A percentile compares a stretch with the other conserved stretches of the same genome.
Evolutionary conservation across 2,329 filamentous ascomycete species (phyloP).

Genomic region (Fusarium nelsonii): DNA sequence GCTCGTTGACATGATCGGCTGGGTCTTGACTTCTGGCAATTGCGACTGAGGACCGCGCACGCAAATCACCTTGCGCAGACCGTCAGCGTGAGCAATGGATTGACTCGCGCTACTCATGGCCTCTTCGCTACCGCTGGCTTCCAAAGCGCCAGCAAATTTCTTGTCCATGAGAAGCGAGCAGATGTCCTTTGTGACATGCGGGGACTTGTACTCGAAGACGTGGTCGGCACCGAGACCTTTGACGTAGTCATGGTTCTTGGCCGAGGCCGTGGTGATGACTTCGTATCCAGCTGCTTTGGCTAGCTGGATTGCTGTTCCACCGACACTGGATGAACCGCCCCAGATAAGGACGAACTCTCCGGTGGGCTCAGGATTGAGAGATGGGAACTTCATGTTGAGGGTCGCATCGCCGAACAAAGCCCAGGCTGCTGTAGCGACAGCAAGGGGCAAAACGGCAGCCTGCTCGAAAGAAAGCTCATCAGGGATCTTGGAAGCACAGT

Average conservation of each 20-base stretch:
- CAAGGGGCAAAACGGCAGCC: slow-evolving; percentile 41
- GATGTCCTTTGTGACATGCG: slow-evolving; percentile 36
- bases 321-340: slow-evolving; percentile 64
- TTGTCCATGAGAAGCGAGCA: slow-evolving; percentile 13
- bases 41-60: slow-evolving; percentile 5
- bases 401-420: slow-evolving; percentile 40
- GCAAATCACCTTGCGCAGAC: slow-evolving; percentile 28
- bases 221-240: slow-evolving; percentile 58
- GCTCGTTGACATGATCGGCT: slow-evolving; percentile 18
- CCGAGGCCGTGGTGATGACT: slow-evolving; percentile 58
- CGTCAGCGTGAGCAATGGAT: slow-evolving; percentile 19
- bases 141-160: slow-evolving; percentile 18
- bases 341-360: slow-evolving; percentile 50
- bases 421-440: slow-evolving; percentile 38
- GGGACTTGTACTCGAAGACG: slow-evolving; percentile 60
- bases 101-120: slow-evolving; percentile 2
- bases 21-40: not conserved
- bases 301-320: slow-evolving; percentile 61
- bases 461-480: slow-evolving; percentile 33
- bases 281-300: slow-evolving; percentile 58
- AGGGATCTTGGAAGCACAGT: slow-evolving; percentile 39
- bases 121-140: slow-evolving; percentile 25
- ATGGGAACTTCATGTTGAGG: slow-evolving; percentile 21
- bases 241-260: slow-evolving; percentile 58
- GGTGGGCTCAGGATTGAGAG: not conserved